These are phyloP conservation scores for Magnaporthiopsis rhizophila DNA, from an alignment of 2,329 filamentous ascomycete species.

Conservation along the genomic window DNA sequence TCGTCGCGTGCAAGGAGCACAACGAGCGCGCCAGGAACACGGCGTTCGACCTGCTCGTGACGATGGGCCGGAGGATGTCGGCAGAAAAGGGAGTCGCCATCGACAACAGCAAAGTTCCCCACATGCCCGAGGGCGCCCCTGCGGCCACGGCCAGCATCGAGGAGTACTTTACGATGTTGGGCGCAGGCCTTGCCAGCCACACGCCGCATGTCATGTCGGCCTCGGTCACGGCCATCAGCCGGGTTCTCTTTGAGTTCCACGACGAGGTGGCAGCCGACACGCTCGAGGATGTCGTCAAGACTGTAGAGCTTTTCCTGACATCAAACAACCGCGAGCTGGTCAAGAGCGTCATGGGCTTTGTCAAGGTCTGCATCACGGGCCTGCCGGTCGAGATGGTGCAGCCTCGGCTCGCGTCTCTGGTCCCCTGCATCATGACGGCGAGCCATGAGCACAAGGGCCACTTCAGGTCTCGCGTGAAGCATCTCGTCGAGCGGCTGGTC, in stretches of 20 bases:
- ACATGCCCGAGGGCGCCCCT: conserved; percentile 77
- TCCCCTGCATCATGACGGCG: conserved; percentile 92
- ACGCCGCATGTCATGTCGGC: conserved; percentile 97
- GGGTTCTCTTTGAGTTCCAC: conserved; percentile 90
- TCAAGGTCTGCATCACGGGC: conserved; percentile 89
- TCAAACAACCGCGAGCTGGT: conserved; percentile 97
- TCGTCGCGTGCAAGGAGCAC: conserved; percentile 94
- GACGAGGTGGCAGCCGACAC: conserved; percentile 27
- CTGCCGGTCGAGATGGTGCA: conserved; percentile 73
- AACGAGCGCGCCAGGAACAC: conserved; percentile 89
- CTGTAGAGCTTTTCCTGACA: conserved; percentile 91
- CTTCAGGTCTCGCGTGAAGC: conserved; percentile 95
- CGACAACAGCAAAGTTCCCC: conserved; percentile 75
- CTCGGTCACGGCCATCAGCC: conserved; percentile 87
- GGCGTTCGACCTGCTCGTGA: conserved; percentile 83
- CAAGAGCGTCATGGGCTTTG: conserved; percentile 86
- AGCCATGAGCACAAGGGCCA: conserved; percentile 97
- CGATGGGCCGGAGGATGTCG: conserved; percentile 75
- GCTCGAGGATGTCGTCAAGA: conserved; percentile 79
- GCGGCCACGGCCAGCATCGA: conserved; percentile 75
- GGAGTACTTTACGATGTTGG: conserved; percentile 98
- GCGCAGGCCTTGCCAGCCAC: conserved; percentile 83
- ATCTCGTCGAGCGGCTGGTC: conserved; percentile 91
- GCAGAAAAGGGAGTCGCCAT: conserved; percentile 62
- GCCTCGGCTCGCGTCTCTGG: conserved; percentile 65